phyloP scores from a whole-genome alignment of 2,329 filamentous ascomycete genomes.

The Aspergillus puulaauensis region DNA sequence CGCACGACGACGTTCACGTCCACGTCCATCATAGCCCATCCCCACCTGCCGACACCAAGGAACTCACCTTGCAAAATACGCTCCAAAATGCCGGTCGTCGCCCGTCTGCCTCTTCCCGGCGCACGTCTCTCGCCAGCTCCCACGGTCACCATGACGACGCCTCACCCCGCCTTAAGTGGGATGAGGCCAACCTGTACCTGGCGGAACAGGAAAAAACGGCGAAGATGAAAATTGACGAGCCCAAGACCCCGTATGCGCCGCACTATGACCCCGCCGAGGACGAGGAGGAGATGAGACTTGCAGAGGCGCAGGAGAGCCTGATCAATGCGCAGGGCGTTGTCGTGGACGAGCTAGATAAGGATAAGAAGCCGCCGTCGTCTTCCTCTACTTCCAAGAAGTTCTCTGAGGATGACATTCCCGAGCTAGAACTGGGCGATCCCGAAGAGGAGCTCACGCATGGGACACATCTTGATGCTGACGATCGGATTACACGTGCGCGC shows the following conservation, averaged over 20 bases:
- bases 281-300: conserved; percentile 61
- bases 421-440: conserved; percentile 86
- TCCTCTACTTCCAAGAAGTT: conserved; percentile 40
- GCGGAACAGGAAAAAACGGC: conserved; percentile 93
- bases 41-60: conserved; percentile 64
- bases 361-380: conserved; percentile 33
- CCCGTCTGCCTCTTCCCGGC: conserved; percentile 69
- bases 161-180: conserved; percentile 87
- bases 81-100: conserved; percentile 89
- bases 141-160: conserved; percentile 56
- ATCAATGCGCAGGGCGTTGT: conserved; percentile 70
- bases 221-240: conserved; percentile 99
- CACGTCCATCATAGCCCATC: conserved; percentile 27
- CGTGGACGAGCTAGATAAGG: conserved; percentile 65
- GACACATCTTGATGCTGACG: conserved; percentile 33
- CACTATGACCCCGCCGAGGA: conserved; percentile 90
- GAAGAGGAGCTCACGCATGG: conserved; percentile 64
- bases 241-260: conserved; percentile 93
- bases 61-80: conserved; percentile 91
- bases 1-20: conserved; percentile 34
- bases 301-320: conserved; percentile 35
- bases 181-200: conserved; percentile 95
- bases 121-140: conserved; percentile 60
- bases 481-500: conserved; percentile 45
- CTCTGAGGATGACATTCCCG: conserved; percentile 80